Percentiles rank a stretch among this genome's conserved stretches.
phyloP scores from a whole-genome alignment of 805 yeast species.

The Saccharomycopsis fodiens region DNA sequence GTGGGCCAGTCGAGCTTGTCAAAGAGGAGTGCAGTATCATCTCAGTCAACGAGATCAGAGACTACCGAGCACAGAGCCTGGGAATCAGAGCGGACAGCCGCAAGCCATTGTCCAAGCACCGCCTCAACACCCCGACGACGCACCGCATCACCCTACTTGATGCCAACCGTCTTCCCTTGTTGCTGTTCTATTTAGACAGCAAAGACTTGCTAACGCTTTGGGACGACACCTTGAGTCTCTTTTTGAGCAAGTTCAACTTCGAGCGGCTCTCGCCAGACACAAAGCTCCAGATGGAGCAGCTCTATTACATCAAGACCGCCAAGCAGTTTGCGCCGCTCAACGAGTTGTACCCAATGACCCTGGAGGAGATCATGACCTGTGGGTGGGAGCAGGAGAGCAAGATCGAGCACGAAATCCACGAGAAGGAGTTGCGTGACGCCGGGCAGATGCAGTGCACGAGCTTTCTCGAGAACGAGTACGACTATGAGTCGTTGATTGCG shows the following conservation, averaged over 20 bases:
- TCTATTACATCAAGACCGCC: constrained; percentile 11
- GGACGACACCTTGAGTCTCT: constrained; percentile 9
- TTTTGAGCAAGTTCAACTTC: constrained; percentile 8
- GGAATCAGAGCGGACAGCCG: not conserved
- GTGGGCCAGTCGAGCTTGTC: too few relatives aligned
- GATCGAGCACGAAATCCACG: not conserved
- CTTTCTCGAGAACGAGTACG: not conserved
- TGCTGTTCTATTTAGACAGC: constrained; percentile 7
- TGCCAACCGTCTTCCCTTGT: not conserved
- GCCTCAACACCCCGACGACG: not conserved
- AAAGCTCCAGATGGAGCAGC: constrained; percentile 12
- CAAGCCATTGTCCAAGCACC: not conserved
- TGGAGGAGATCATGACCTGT: not conserved
- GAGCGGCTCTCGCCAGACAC: constrained; percentile 4
- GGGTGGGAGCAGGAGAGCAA: not conserved
- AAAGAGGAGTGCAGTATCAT: not conserved
- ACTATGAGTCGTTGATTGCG: not conserved
- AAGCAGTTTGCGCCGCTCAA: constrained; percentile 12
- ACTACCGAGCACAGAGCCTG: not conserved
- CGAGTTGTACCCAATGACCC: constrained; percentile 2
- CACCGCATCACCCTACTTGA: not conserved
- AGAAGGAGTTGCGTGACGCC: not conserved
- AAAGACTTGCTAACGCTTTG: constrained; percentile 2
- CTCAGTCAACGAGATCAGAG: not conserved
- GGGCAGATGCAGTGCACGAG: not conserved